Evolutionary conservation across 2,329 filamentous ascomycete species (phyloP), one percentile per base, ranked within the genome.

Genomic region (Sporothrix curviconia): DNA sequence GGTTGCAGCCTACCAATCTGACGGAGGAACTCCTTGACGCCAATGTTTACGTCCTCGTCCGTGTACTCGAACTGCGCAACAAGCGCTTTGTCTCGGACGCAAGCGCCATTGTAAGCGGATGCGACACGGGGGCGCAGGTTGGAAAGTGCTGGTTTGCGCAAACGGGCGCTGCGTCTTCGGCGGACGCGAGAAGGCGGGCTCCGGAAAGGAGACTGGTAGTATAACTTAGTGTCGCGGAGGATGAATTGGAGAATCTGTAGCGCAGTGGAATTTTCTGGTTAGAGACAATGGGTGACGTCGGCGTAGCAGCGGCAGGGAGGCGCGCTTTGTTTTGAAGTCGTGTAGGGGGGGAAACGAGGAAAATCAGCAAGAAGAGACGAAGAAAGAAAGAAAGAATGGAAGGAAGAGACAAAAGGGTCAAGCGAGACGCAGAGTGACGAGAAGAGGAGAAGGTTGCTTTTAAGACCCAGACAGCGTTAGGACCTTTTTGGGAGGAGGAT

Each of bases 1-100:
- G n/a, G n/a, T n/a, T n/a, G n/a, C n/a, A n/a, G n/a, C n/a, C n/a
- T 72, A 80, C 88, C 78, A 86, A 96, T 92, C 76, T 97, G 85
- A 60, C 79, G 78, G 63, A 96, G 81, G 69, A 96, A 99, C 71
- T 96, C 91, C 62, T 83, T 78, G 61, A 96, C 91, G 63, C 85
- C 89, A 66, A 80, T 82, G 71, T 90, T 90, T 67, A 96, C 81
- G 72, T 91, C 81, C 55, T 85, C 82, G 66, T 90, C 80, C 60
- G 83, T 78, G 73, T 92, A 92, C 56, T 95, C 89, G 74, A 97
- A 97, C 72, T 94, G 84, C 65, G 82, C 82, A 66, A 89, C 88
- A 67, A 96, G 68, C 83, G 83, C 79, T 85, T 85, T 59, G 91
- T 90, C 74, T 92, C 88, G 61, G 85, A 80, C 61, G 74, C 74